Evolutionary conservation across 164 flowering plant species (phyloP).

Genomic region (Vitis cinerea): DNA sequence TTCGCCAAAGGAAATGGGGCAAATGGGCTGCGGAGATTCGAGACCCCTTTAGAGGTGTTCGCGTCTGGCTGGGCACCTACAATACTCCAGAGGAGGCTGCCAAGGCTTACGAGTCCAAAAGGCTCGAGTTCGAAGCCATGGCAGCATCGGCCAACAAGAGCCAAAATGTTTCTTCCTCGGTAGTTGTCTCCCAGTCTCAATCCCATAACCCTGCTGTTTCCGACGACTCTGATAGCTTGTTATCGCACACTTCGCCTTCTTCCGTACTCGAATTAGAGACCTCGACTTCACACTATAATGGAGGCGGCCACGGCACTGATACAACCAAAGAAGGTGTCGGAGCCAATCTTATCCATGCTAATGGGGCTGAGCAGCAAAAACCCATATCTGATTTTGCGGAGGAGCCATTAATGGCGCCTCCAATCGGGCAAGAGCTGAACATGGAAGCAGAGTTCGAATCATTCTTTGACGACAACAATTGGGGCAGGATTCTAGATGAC

Average conservation of each 20-base stretch:
- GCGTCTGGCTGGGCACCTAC: conserved; percentile 89
- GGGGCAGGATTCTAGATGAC: conserved; percentile 30
- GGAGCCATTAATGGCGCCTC: conserved; percentile 22
- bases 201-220: conserved; percentile 19
- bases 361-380: conserved; percentile 16
- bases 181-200: not conserved
- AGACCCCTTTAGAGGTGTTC: conserved; percentile 55
- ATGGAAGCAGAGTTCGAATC: conserved; percentile 44
- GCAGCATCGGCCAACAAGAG: conserved; percentile 12
- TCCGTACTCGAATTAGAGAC: conserved; percentile 49
- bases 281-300: conserved; percentile 19
- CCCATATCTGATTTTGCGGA: conserved; percentile 21
- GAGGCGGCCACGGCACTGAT: not conserved
- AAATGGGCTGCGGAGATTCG: conserved; percentile 98
- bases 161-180: not conserved
- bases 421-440: conserved; percentile 34
- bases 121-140: conserved; percentile 32
- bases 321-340: not conserved
- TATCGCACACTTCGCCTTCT: conserved; percentile 49
- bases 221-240: conserved; percentile 38
- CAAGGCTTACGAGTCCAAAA: conserved; percentile 55
- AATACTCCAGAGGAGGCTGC: conserved; percentile 77
- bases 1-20: conserved; percentile 87
- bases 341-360: not conserved
- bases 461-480: conserved; percentile 29